Conservation (phyloP, 1,284 basidiomycete species). For the Termitomyces sp. region DNA sequence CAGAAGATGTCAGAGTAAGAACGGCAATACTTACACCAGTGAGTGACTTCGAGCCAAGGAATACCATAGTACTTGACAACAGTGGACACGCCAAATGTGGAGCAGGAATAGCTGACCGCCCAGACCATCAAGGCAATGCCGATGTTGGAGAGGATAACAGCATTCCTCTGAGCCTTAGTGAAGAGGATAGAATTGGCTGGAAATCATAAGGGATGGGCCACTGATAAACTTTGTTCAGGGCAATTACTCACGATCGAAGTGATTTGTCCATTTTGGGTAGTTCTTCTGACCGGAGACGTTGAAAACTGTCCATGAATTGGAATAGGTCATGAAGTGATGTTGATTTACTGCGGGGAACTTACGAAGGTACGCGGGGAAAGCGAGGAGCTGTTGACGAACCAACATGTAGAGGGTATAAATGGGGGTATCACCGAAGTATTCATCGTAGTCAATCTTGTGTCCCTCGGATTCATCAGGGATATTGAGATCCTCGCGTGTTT, state of each 20-base stretch:
- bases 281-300: slow-evolving; percentile 62
- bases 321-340: slow-evolving; percentile 55
- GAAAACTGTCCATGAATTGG: slow-evolving; percentile 34
- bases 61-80: slow-evolving; percentile 52
- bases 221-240: neutral
- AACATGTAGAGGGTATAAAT: slow-evolving; percentile 51
- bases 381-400: slow-evolving; percentile 62
- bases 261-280: slow-evolving; percentile 66
- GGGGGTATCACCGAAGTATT: slow-evolving; percentile 54
- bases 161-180: slow-evolving; percentile 43
- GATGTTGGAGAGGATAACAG: slow-evolving; percentile 49
- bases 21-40: slow-evolving; percentile 41
- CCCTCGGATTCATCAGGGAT: slow-evolving; percentile 30
- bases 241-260: slow-evolving; percentile 46
- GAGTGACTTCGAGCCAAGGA: slow-evolving; percentile 50
- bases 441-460: slow-evolving; percentile 42
- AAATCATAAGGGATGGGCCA: neutral
- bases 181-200: slow-evolving; percentile 50
- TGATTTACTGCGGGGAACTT: slow-evolving; percentile 15
- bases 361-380: slow-evolving; percentile 57
- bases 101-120: slow-evolving; percentile 29
- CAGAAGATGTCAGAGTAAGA: neutral
- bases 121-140: slow-evolving; percentile 46
- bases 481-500: slow-evolving; percentile 46
- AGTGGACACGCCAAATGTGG: slow-evolving; percentile 29